Evolutionary conservation across 1,284 basidiomycete genomes (phyloP).

Genomic region (Cystobasidium pallidum): DNA sequence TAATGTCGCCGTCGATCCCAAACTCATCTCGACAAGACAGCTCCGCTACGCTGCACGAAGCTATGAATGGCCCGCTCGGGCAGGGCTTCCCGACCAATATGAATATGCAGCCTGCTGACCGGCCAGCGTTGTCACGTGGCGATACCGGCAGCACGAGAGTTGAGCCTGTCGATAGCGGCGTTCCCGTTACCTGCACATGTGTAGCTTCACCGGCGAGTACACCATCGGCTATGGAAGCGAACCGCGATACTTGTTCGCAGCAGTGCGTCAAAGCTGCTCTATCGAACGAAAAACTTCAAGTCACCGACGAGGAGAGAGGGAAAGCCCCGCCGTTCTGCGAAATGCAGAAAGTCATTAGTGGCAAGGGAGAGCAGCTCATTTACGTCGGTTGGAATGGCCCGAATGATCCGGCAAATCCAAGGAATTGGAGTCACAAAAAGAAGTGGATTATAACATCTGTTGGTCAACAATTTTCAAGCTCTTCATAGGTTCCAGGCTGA

Average conservation of each 20-base stretch:
- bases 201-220: background rate
- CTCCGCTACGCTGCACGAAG: constrained; percentile 17
- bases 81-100: background rate
- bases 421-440: constrained; percentile 21
- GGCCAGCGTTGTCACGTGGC: background rate
- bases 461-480: background rate
- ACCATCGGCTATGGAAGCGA: background rate
- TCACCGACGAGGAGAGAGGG: constrained; percentile 32
- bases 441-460: constrained; percentile 30
- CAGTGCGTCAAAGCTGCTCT: background rate
- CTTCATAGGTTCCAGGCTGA: background rate
- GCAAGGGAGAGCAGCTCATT: constrained; percentile 37
- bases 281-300: constrained; percentile 9
- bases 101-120: background rate
- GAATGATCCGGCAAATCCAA: constrained; percentile 34
- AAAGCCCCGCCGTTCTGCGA: constrained; percentile 36
- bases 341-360: constrained; percentile 25
- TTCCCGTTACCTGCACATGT: background rate
- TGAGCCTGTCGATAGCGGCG: background rate
- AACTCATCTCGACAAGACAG: constrained; percentile 6
- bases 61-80: background rate
- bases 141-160: constrained; percentile 3
- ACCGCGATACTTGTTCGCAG: background rate
- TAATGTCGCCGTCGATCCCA: constrained; percentile 17
- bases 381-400: constrained; percentile 44